These are phyloP conservation scores for Hemerocallis citrina DNA, from an alignment of 106 monocot species.

Conservation along the genomic window DNA sequence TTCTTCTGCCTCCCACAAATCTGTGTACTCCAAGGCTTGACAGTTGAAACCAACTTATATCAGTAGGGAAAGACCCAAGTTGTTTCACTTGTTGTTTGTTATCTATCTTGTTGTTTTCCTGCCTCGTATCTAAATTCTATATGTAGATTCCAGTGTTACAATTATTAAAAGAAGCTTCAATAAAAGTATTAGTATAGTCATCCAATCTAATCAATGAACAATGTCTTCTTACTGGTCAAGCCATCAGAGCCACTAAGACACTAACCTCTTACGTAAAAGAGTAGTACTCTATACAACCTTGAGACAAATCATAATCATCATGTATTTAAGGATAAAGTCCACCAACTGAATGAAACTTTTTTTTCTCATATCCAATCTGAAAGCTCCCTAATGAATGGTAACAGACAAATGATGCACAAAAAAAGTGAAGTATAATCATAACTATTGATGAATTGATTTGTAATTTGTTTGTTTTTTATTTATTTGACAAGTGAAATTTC, in stretches of 20 bases:
- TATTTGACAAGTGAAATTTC: too few relatives aligned
- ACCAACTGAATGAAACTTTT: not conserved
- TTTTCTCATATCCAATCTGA: slow-evolving; percentile 2
- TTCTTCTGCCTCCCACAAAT: too few relatives aligned
- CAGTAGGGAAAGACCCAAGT: slow-evolving; percentile 1
- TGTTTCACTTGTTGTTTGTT: not conserved
- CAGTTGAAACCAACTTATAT: not conserved
- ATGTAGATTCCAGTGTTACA: not conserved
- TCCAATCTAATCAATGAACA: not conserved
- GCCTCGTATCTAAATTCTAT: not conserved
- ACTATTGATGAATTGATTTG: too few relatives aligned
- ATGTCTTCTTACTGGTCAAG: not conserved
- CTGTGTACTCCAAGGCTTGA: not conserved
- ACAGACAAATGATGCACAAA: slow-evolving; percentile 1
- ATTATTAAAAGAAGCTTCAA: not conserved
- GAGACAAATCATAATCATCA: slow-evolving; percentile 3
- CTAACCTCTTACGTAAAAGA: slow-evolving; percentile 5
- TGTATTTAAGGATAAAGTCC: not conserved
- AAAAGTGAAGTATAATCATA: not conserved
- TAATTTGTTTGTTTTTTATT: too few relatives aligned
- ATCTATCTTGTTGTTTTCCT: not conserved
- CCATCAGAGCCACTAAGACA: not conserved
- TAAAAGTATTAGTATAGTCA: not conserved
- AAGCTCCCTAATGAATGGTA: not conserved
- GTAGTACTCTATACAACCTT: not conserved